Conservation (phyloP, 2,329 filamentous ascomycete genomes). For the Cytospora leucostoma region DNA sequence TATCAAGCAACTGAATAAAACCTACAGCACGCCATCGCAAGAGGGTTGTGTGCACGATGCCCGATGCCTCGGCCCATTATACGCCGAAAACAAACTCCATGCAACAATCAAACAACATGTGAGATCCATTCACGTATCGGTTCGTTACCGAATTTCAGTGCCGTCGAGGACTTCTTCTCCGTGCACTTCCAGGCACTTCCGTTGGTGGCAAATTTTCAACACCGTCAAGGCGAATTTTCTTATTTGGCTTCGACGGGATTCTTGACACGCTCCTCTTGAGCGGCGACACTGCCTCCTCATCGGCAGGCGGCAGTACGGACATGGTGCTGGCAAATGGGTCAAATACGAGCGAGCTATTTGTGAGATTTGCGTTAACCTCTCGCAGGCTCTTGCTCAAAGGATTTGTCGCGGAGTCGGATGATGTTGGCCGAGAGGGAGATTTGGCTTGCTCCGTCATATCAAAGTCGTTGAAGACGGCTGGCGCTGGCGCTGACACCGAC, state of each 20-base stretch:
- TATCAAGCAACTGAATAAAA: conserved; percentile 27
- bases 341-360: conserved; percentile 41
- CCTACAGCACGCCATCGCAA: conserved; percentile 21
- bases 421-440: conserved; percentile 30
- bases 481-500: conserved; percentile 37
- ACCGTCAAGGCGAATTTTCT: conserved; percentile 44
- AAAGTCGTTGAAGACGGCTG: conserved; percentile 33
- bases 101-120: conserved; percentile 19
- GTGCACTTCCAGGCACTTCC: conserved; percentile 48
- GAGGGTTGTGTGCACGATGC: conserved; percentile 1
- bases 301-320: conserved; percentile 39
- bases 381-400: conserved; percentile 50
- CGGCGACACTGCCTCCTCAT: conserved; percentile 48
- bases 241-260: conserved; percentile 37
- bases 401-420: conserved; percentile 33
- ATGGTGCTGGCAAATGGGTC: conserved; percentile 47
- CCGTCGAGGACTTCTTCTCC: conserved; percentile 56
- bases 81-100: conserved; percentile 6
- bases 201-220: conserved; percentile 53
- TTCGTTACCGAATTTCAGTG: conserved; percentile 17
- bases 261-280: conserved; percentile 48
- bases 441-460: conserved; percentile 30
- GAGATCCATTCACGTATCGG: not conserved
- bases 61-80: not conserved
- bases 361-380: conserved; percentile 55